These are phyloP conservation scores for Apophysomyces ossiformis DNA, from an alignment of 371 early-diverging fungal species.

Conservation along the genomic window DNA sequence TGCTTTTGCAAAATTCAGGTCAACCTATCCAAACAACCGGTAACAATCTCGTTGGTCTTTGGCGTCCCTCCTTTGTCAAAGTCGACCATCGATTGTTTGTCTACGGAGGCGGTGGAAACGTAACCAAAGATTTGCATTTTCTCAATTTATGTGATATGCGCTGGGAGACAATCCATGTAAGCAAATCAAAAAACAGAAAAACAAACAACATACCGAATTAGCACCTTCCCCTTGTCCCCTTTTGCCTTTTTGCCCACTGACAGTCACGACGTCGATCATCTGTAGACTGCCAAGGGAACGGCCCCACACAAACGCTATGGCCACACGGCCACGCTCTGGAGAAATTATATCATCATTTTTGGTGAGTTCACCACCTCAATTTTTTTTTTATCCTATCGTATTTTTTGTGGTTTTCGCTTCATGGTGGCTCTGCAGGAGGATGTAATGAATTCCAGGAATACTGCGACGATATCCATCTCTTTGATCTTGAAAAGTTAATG, in stretches of 20 bases:
- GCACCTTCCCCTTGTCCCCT: constrained; percentile 6
- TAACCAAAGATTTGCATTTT: constrained; percentile 63
- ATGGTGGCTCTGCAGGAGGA: constrained; percentile 43
- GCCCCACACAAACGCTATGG: constrained; percentile 66
- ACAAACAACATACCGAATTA: constrained; percentile 13
- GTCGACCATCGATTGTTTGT: constrained; percentile 63
- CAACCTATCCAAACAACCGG: constrained; percentile 61
- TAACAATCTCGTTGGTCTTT: constrained; percentile 65
- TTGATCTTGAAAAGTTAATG: constrained; percentile 58
- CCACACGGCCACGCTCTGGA: constrained; percentile 64
- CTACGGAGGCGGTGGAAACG: constrained; percentile 68
- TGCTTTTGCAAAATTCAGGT: constrained; percentile 44
- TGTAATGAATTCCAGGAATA: constrained; percentile 62
- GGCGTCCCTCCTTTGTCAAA: constrained; percentile 68
- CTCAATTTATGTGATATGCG: constrained; percentile 56
- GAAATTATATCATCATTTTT: constrained; percentile 61
- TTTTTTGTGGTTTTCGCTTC: not conserved
- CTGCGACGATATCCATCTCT: constrained; percentile 68
- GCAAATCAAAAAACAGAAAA: constrained; percentile 6
- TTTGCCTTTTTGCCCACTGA: constrained; percentile 13
- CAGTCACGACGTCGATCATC: constrained; percentile 17
- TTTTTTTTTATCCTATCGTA: constrained; percentile 1
- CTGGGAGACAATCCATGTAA: constrained; percentile 56
- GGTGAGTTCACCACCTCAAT: constrained; percentile 37
- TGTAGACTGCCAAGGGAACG: constrained; percentile 49